Base-by-base conservation (phyloP, 495 filamentous ascomycete species). In the Xylaria acuta region DNA sequence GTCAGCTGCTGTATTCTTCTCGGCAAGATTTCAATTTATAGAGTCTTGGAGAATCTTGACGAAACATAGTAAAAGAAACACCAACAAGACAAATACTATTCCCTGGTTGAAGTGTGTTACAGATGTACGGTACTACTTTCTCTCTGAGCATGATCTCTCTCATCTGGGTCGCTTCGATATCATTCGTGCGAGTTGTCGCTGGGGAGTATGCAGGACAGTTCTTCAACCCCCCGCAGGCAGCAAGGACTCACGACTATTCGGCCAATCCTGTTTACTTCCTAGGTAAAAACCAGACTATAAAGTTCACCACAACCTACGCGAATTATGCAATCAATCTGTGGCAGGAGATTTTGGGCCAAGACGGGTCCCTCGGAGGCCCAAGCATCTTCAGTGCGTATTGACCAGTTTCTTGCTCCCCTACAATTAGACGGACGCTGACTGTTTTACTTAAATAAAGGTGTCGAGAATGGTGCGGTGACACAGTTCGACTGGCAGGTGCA, bases 401-500 rank as follows among this genome's bases (percentile, higher is more conserved):
- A 49, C 1, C 40, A 59, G 1, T 2, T n/a, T 49, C 1, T 25
- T 32, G 1, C 25, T 32, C 27, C 3, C 11, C 18, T 11, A 2
- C 12, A 3, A 20, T 8, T 8, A 40, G 25, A 25, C 20, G 53
- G 11, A 18, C 36, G 43, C 56, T 67, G 27, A 72, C 14, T 22
- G 9, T 0, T 30, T 59, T 25, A 5, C 41, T 36, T 49, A 2
- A 11, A 11, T 36, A 59, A 67, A 67, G 51, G 32, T 16, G 56
- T 64, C 1, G 22, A 68, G 40, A 27, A 53, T 62, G 75, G 71
- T 40, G 69, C 69, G 22, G 64, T 70, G 14, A 71, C 65, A n/a
- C 62, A 67, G 32, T 81, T 83, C 45, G 73, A 75, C 41, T 82
- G 79, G 81, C 59, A 66, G 32, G 81, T 81, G 22, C 77, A 82